A percentile compares a stretch with the other conserved stretches of the same genome.
phyloP scores from a whole-genome alignment of 2,329 filamentous ascomycete species.

The Penicillium brasilianum region DNA sequence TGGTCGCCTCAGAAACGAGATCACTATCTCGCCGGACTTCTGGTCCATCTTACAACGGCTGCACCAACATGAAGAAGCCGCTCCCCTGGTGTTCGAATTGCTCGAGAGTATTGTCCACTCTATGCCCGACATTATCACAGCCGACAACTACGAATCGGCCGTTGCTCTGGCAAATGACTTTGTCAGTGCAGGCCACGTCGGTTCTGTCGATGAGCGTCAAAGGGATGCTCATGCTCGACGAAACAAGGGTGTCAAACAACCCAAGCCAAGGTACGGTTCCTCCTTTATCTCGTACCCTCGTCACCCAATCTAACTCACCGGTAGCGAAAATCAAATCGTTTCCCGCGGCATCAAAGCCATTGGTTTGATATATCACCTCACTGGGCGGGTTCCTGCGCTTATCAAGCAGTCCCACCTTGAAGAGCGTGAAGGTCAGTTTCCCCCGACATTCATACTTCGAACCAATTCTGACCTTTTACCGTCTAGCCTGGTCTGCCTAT shows the following conservation, averaged over 20 bases:
- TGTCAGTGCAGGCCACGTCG: slow-evolving; percentile 78
- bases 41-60: slow-evolving; percentile 87
- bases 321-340: slow-evolving; percentile 72
- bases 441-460: background rate
- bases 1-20: slow-evolving; percentile 80
- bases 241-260: slow-evolving; percentile 58
- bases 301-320: slow-evolving; percentile 22
- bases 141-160: slow-evolving; percentile 92
- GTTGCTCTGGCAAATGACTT: slow-evolving; percentile 87
- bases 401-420: slow-evolving; percentile 95
- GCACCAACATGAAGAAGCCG: slow-evolving; percentile 70
- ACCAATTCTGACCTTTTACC: slow-evolving; percentile 17
- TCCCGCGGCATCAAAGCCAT: slow-evolving; percentile 80
- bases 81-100: slow-evolving; percentile 82
- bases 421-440: slow-evolving; percentile 70
- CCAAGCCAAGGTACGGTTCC: slow-evolving; percentile 59
- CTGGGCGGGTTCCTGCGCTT: slow-evolving; percentile 77
- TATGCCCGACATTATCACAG: slow-evolving; percentile 80
- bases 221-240: slow-evolving; percentile 60
- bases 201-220: slow-evolving; percentile 71
- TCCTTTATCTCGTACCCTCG: background rate
- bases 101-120: slow-evolving; percentile 75
- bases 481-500: slow-evolving; percentile 88
- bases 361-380: slow-evolving; percentile 79
- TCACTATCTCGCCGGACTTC: slow-evolving; percentile 96